Evolutionary conservation across 805 yeast genomes (phyloP).

Genomic region (Maudiozyma turicensis): DNA sequence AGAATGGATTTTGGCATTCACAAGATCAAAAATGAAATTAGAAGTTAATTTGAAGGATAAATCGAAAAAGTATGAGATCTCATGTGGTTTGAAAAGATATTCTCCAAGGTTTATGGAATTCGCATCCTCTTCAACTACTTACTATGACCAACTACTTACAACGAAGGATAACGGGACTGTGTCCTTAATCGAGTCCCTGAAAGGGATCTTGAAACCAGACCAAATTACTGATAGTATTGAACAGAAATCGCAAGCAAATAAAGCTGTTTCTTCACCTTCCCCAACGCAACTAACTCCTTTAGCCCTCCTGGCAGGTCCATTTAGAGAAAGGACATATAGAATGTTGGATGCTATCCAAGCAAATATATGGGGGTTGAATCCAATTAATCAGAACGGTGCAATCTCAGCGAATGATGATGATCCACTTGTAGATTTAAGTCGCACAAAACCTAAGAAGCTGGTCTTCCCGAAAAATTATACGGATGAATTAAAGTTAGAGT

Average conservation of each 20-base stretch:
- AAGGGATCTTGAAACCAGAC: slow-evolving; percentile 12
- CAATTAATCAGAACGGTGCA: slow-evolving; percentile 5
- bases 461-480: slow-evolving; percentile 55
- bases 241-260: slow-evolving; percentile 12
- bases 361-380: slow-evolving; percentile 51
- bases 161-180: slow-evolving; percentile 4
- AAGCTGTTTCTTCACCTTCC: slow-evolving; percentile 50
- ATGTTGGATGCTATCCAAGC: slow-evolving; percentile 54
- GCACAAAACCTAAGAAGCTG: background rate
- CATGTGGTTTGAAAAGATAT: slow-evolving; percentile 47
- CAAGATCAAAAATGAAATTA: slow-evolving; percentile 44
- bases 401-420: slow-evolving; percentile 4
- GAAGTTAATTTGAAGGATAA: slow-evolving; percentile 18
- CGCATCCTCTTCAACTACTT: slow-evolving; percentile 49
- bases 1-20: slow-evolving; percentile 64
- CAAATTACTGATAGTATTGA: slow-evolving; percentile 13
- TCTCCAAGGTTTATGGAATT: slow-evolving; percentile 61
- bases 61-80: background rate
- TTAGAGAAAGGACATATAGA: slow-evolving; percentile 1
- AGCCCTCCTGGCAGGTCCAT: slow-evolving; percentile 49
- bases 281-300: slow-evolving; percentile 57
- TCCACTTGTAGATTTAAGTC: background rate
- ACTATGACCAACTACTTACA: slow-evolving; percentile 33
- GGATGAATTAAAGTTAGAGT: slow-evolving; percentile 43
- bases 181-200: slow-evolving; percentile 23